These are phyloP conservation scores for Oryza meyeriana DNA, from an alignment of 176 grass and related monocot genomes.

Conservation along the genomic window DNA sequence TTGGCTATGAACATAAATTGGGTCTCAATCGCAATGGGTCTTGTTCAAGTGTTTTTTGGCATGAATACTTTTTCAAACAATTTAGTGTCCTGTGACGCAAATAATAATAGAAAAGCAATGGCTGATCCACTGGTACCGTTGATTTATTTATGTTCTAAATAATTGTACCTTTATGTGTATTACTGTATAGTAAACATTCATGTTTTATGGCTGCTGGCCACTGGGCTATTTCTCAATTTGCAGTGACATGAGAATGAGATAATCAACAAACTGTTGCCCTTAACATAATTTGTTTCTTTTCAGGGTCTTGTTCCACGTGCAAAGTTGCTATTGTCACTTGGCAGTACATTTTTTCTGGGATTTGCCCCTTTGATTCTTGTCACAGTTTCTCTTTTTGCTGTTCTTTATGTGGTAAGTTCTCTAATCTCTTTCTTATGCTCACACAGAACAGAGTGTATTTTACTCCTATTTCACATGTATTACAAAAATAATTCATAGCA, in stretches of 20 bases:
- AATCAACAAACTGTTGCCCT: background rate
- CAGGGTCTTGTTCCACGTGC: constrained; percentile 88
- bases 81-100: background rate
- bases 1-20: background rate
- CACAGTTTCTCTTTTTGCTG: constrained; percentile 58
- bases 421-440: background rate
- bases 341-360: constrained; percentile 79
- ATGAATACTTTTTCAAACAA: background rate
- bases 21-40: background rate
- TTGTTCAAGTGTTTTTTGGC: background rate
- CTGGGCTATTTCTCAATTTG: background rate
- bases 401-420: constrained; percentile 71
- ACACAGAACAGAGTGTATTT: background rate
- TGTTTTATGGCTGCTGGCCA: background rate
- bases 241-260: background rate
- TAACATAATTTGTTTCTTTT: constrained; percentile 11
- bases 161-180: background rate
- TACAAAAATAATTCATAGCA: background rate
- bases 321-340: constrained; percentile 81
- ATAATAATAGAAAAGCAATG: background rate
- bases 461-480: background rate
- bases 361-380: constrained; percentile 84
- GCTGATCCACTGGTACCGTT: background rate
- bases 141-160: background rate
- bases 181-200: background rate